phyloP scores from a whole-genome alignment of 2,329 filamentous ascomycete species.

The Fusarium brachygibbosum region DNA sequence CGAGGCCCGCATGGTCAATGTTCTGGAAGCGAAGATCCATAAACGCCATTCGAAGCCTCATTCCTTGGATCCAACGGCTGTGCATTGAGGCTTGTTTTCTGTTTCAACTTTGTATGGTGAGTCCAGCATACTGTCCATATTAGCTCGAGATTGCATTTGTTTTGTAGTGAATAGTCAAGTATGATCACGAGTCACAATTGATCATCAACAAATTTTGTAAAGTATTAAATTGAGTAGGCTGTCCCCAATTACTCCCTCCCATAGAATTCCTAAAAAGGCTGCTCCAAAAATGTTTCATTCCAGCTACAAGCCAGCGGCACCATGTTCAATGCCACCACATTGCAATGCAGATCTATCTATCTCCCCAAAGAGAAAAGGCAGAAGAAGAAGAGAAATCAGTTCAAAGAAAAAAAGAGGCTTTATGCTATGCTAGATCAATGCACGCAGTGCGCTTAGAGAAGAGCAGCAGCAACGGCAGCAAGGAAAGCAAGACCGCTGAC shows the following conservation, averaged over 20 bases:
- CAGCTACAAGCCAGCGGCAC: constrained; percentile 36
- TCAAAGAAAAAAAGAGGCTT: background rate
- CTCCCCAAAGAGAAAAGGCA: constrained; percentile 26
- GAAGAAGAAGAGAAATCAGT: constrained; percentile 8
- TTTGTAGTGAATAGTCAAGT: too few relatives aligned
- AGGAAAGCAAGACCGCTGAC: constrained; percentile 38
- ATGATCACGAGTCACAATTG: background rate
- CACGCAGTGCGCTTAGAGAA: constrained; percentile 23
- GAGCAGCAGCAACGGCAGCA: constrained; percentile 37
- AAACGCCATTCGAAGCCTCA: background rate
- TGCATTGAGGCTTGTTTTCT: background rate
- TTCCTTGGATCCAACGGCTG: background rate
- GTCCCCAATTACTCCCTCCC: background rate
- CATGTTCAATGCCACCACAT: constrained; percentile 16
- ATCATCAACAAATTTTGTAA: background rate
- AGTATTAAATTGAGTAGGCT: constrained; percentile 5
- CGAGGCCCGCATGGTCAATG: constrained; percentile 7
- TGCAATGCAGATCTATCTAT: constrained; percentile 7
- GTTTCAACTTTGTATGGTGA: too few relatives aligned
- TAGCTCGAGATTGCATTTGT: too few relatives aligned
- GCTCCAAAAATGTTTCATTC: constrained; percentile 4
- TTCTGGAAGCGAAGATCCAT: constrained; percentile 1
- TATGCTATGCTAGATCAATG: background rate
- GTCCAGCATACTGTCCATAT: too few relatives aligned
- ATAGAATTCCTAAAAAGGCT: background rate